Conservation (phyloP, 371 early-diverging fungal species). For the Chytridium lagenaria region DNA sequence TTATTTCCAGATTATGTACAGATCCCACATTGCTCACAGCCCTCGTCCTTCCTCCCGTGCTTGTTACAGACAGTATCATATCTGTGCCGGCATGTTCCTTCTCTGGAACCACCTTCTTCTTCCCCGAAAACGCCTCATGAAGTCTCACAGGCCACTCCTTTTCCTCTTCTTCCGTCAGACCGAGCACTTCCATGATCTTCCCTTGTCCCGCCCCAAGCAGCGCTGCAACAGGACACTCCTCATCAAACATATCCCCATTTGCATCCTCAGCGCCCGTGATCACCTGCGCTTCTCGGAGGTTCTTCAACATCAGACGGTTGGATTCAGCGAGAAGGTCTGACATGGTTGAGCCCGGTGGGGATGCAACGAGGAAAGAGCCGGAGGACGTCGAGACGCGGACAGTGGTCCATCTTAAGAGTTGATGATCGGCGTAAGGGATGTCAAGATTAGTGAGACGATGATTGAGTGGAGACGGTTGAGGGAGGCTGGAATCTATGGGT, state of each 20-base stretch:
- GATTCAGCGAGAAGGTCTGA: constrained; percentile 16
- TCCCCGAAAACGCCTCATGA: neutral
- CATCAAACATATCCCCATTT: constrained; percentile 23
- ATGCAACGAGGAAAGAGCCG: constrained; percentile 23
- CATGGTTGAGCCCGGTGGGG: neutral
- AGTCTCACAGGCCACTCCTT: neutral
- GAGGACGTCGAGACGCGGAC: constrained; percentile 18
- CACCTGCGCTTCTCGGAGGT: neutral
- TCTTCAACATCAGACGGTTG: constrained; percentile 16
- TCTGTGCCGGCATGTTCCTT: neutral
- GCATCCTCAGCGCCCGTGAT: neutral
- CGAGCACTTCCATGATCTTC: constrained; percentile 19
- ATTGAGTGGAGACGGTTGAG: no score
- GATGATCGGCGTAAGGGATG: no score
- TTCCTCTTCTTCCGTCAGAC: constrained; percentile 18
- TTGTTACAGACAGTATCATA: no score
- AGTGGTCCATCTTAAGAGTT: neutral
- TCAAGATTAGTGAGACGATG: no score
- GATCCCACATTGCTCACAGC: no score
- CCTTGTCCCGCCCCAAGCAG: neutral
- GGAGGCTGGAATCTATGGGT: no score
- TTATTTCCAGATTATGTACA: no score
- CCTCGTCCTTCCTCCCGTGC: no score
- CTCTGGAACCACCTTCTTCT: neutral
- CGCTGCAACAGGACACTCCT: neutral